These are phyloP conservation scores for Potentilla sterilis DNA, from an alignment of 306 rosid species.

Conservation along the genomic window DNA sequence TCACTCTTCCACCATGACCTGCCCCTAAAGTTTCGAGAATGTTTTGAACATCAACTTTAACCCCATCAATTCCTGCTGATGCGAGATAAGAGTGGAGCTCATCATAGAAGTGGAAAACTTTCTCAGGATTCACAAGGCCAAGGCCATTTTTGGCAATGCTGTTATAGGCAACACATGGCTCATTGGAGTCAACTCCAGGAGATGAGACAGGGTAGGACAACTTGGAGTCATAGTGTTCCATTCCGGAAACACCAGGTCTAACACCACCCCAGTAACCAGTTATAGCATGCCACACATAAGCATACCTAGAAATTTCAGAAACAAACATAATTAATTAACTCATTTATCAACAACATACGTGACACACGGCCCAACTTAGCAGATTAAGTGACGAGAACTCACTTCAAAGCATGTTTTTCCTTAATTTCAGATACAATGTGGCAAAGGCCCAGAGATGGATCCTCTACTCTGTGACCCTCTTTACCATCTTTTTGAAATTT, in stretches of 20 bases:
- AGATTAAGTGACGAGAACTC: conserved; percentile 15
- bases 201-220: conserved; percentile 67
- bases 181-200: conserved; percentile 66
- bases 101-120: conserved; percentile 64
- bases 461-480: conserved; percentile 64
- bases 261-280: conserved; percentile 98
- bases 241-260: conserved; percentile 52
- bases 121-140: conserved; percentile 87
- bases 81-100: conserved; percentile 86
- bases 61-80: conserved; percentile 76
- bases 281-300: conserved; percentile 91
- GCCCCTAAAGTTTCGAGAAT: conserved; percentile 89
- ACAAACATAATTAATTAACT: conserved; percentile 17
- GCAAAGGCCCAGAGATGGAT: conserved; percentile 61
- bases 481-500: conserved; percentile 83
- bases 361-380: background rate
- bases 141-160: conserved; percentile 69
- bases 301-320: conserved; percentile 39
- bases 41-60: conserved; percentile 87
- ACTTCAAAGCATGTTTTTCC: conserved; percentile 51
- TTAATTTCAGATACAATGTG: conserved; percentile 63
- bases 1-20: conserved; percentile 86
- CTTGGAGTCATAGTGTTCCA: conserved; percentile 75
- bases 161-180: conserved; percentile 58
- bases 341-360: too few species aligned